Conservation (phyloP, 192 early-diverging fungal genomes). For the Umbelopsis ramanniana region DNA sequence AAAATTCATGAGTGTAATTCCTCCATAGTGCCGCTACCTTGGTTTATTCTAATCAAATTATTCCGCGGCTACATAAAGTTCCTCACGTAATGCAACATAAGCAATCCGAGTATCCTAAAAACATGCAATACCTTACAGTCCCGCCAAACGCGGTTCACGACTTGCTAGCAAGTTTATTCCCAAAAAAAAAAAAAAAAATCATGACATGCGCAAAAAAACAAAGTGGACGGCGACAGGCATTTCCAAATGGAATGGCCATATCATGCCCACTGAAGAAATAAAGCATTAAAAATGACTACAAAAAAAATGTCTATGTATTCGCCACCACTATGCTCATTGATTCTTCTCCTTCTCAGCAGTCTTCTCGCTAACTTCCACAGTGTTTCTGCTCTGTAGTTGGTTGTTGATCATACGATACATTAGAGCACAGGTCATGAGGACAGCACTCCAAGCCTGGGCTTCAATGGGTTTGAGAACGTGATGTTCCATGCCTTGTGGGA, state of each 20-base stretch:
- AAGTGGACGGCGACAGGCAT: too few relatives aligned
- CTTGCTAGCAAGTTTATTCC: too few relatives aligned
- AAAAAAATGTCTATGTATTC: background rate
- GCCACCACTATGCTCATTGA: background rate
- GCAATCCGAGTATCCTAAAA: background rate
- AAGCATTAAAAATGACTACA: background rate
- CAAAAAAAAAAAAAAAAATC: too few relatives aligned
- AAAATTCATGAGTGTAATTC: background rate
- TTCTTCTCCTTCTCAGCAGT: slow-evolving; percentile 13
- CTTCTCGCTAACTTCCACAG: background rate
- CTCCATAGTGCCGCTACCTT: background rate
- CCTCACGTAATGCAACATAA: background rate
- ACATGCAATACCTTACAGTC: too few relatives aligned
- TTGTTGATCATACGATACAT: slow-evolving; percentile 16
- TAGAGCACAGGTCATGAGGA: slow-evolving; percentile 25
- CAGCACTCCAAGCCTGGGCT: slow-evolving; percentile 34
- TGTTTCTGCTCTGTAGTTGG: background rate
- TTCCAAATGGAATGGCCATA: too few relatives aligned
- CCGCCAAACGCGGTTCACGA: too few relatives aligned
- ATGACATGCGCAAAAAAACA: too few relatives aligned
- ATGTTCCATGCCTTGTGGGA: slow-evolving; percentile 19
- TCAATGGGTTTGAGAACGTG: slow-evolving; percentile 23
- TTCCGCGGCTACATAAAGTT: background rate
- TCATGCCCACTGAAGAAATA: too few relatives aligned
- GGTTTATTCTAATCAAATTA: background rate